Conservation (phyloP, 768 basidiomycete species). For the Phylloporus arenicola region DNA sequence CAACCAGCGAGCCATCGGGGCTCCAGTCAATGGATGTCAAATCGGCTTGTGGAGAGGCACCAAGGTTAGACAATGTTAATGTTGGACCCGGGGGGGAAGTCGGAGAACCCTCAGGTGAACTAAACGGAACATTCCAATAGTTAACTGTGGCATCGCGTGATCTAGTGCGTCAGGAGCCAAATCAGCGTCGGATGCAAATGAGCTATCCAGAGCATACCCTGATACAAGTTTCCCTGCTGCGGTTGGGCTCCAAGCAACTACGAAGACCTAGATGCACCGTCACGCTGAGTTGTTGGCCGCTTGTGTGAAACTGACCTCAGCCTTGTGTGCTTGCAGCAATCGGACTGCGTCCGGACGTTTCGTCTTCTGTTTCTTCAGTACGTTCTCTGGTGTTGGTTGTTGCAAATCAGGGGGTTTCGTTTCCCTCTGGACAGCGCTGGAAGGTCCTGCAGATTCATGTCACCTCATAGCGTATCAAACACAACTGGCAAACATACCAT, state of each 20-base stretch:
- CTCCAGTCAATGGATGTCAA: slow-evolving; percentile 79
- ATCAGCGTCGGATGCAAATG: background rate
- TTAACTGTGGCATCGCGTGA: slow-evolving; percentile 74
- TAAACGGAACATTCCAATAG: slow-evolving; percentile 60
- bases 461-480: slow-evolving; percentile 14
- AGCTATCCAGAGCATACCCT: slow-evolving; percentile 45
- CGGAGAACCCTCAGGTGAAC: slow-evolving; percentile 21
- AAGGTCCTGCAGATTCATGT: slow-evolving; percentile 12
- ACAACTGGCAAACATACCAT: slow-evolving; percentile 28
- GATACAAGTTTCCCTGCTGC: slow-evolving; percentile 58
- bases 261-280: slow-evolving; percentile 58
- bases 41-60: slow-evolving; percentile 48
- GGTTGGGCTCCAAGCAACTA: slow-evolving; percentile 74
- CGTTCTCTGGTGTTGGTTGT: slow-evolving; percentile 14
- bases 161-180: slow-evolving; percentile 30
- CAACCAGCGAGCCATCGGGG: slow-evolving; percentile 63
- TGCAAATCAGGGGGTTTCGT: slow-evolving; percentile 16
- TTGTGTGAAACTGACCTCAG: slow-evolving; percentile 42
- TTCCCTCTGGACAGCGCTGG: slow-evolving; percentile 15
- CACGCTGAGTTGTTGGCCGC: slow-evolving; percentile 4
- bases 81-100: slow-evolving; percentile 31
- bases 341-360: slow-evolving; percentile 39
- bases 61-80: slow-evolving; percentile 44
- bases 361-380: slow-evolving; percentile 31
- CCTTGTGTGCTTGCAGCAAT: slow-evolving; percentile 52